Conservation (phyloP, 208 protist species). For the Leishmania martiniquensis region DNA sequence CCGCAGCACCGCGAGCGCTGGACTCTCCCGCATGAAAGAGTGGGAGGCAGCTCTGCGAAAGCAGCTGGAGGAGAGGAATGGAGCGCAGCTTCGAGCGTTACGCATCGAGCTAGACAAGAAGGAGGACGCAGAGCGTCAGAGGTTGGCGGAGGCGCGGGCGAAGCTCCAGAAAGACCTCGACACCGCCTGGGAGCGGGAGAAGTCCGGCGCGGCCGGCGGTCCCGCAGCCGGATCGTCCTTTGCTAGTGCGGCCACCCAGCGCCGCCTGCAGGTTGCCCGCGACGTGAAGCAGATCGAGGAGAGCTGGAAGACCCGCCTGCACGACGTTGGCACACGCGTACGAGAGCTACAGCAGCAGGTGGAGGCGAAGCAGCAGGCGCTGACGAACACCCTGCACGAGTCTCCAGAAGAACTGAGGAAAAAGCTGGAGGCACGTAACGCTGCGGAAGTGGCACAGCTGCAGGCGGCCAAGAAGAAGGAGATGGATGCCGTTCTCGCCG, state of each 20-base stretch:
- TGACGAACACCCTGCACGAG: slow-evolving; percentile 18
- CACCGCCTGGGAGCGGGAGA: slow-evolving; percentile 25
- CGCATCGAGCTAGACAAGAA: slow-evolving; percentile 43
- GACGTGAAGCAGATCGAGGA: slow-evolving; percentile 48
- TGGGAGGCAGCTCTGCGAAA: slow-evolving; percentile 56
- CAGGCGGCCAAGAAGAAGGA: slow-evolving; percentile 24
- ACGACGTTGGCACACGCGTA: slow-evolving; percentile 30
- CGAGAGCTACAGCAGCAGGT: slow-evolving; percentile 27
- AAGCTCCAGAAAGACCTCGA: slow-evolving; percentile 33
- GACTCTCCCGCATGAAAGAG: slow-evolving; percentile 42
- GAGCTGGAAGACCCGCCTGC: slow-evolving; percentile 28
- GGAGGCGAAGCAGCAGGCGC: slow-evolving; percentile 28
- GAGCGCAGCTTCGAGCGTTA: slow-evolving; percentile 37
- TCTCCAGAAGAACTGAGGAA: slow-evolving; percentile 31
- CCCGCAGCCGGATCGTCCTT: background rate
- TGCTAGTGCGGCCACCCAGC: slow-evolving; percentile 9
- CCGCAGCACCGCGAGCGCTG: background rate
- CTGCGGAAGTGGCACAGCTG: slow-evolving; percentile 29
- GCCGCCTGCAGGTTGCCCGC: slow-evolving; percentile 14
- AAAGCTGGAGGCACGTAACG: slow-evolving; percentile 28
- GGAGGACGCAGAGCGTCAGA: slow-evolving; percentile 27
- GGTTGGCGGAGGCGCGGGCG: slow-evolving; percentile 21
- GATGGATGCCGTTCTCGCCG: slow-evolving; percentile 17
- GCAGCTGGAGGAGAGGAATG: slow-evolving; percentile 62
- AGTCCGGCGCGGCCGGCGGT: background rate